These are phyloP conservation scores for Scutellaria barbata DNA, from an alignment of 257 asterid species.

Conservation along the genomic window DNA sequence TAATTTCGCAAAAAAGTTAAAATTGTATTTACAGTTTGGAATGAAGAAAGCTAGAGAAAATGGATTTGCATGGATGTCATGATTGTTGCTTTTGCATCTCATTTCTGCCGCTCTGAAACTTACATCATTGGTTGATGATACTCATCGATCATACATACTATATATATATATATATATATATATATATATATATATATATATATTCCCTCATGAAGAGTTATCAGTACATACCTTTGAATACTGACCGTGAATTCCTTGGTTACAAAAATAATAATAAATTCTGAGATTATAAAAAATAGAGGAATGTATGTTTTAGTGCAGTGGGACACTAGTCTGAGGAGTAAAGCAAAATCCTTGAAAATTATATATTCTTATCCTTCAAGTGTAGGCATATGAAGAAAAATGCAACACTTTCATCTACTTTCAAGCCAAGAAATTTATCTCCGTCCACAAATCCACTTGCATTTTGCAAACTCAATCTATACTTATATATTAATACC, in stretches of 20 bases:
- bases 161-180: no score
- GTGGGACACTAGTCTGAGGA: slow-evolving; percentile 60
- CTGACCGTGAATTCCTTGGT: no score
- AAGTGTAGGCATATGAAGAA: slow-evolving; percentile 73
- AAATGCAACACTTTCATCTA: slow-evolving; percentile 59
- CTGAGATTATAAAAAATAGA: no score
- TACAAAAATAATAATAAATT: no score
- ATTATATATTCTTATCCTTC: slow-evolving; percentile 71
- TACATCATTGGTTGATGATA: no score
- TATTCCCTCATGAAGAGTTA: no score
- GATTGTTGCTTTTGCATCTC: background rate
- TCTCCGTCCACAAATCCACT: slow-evolving; percentile 50
- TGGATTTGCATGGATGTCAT: background rate
- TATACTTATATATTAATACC: slow-evolving; percentile 63
- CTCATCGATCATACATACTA: no score
- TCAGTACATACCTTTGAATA: no score
- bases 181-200: no score
- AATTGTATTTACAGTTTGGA: no score
- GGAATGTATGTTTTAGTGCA: slow-evolving; percentile 32
- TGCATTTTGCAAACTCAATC: slow-evolving; percentile 50
- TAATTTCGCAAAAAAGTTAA: no score
- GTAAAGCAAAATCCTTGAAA: slow-evolving; percentile 71
- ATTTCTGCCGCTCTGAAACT: background rate
- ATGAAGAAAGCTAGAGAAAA: background rate
- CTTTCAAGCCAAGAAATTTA: slow-evolving; percentile 85